These are phyloP conservation scores for Solanum okadae DNA, from an alignment of 257 asterid species.

Conservation along the genomic window DNA sequence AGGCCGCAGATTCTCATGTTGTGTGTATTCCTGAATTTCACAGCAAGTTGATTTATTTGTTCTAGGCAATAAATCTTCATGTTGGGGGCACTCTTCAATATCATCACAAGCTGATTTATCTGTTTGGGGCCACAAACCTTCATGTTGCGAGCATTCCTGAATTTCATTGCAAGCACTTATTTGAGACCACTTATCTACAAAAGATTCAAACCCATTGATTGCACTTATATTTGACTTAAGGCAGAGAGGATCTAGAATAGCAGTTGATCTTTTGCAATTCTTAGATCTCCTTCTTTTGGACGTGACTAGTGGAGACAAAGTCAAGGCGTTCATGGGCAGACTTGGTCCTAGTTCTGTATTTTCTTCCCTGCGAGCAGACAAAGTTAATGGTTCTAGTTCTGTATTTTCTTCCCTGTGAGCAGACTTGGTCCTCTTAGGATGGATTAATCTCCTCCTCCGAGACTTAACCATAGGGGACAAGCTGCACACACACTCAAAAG, in stretches of 20 bases:
- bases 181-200: not conserved
- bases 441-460: conserved; percentile 14
- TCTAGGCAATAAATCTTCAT: not conserved
- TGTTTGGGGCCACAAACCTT: not conserved
- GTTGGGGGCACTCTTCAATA: not conserved
- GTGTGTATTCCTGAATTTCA: not conserved
- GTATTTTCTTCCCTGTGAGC: not conserved
- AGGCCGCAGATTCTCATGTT: not conserved
- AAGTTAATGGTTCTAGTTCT: not conserved
- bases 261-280: not conserved
- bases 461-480: conserved; percentile 6
- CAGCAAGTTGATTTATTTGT: not conserved
- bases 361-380: not conserved
- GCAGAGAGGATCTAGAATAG: not conserved
- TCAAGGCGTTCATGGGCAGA: not conserved
- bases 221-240: not conserved
- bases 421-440: not conserved
- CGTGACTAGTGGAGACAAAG: not conserved
- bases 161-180: not conserved
- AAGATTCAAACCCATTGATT: not conserved
- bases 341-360: not conserved
- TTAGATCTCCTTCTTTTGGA: conserved; percentile 1
- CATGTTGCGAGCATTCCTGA: not conserved
- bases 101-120: not conserved
- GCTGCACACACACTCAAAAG: not conserved